Conservation (phyloP, 2,329 filamentous ascomycete genomes). For the Pyrenophora teres region DNA sequence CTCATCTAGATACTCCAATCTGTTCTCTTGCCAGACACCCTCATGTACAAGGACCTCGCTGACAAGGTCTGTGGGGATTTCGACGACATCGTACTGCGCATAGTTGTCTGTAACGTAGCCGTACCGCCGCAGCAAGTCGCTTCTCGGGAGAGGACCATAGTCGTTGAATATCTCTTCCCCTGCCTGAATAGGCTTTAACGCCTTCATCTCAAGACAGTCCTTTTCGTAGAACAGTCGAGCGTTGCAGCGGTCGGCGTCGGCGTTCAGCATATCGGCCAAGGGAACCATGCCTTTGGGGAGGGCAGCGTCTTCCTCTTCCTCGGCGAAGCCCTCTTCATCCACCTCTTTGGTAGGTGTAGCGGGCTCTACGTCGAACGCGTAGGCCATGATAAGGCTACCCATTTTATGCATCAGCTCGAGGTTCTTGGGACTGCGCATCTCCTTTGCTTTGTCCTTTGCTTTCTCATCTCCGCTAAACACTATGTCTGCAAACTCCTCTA, state of each 20-base stretch:
- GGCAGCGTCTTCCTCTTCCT: slow-evolving; percentile 55
- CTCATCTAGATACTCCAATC: slow-evolving; percentile 64
- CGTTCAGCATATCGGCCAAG: slow-evolving; percentile 87
- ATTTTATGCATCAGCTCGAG: slow-evolving; percentile 72
- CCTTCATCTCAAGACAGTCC: slow-evolving; percentile 68
- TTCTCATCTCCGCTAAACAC: slow-evolving; percentile 48
- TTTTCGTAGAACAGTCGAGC: slow-evolving; percentile 66
- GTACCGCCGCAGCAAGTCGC: slow-evolving; percentile 81
- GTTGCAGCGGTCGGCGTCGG: slow-evolving; percentile 82
- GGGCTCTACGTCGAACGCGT: slow-evolving; percentile 80
- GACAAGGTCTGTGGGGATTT: slow-evolving; percentile 69
- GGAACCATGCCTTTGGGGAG: slow-evolving; percentile 82
- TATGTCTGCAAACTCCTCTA: slow-evolving; percentile 46
- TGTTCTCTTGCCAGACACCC: slow-evolving; percentile 19
- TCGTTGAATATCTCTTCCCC: slow-evolving; percentile 86
- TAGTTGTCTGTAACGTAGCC: slow-evolving; percentile 85
- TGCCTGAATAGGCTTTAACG: slow-evolving; percentile 68
- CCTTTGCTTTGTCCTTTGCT: slow-evolving; percentile 40
- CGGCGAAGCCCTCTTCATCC: slow-evolving; percentile 59
- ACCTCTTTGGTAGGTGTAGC: slow-evolving; percentile 54
- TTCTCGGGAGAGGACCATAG: slow-evolving; percentile 82
- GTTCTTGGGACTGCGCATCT: slow-evolving; percentile 55
- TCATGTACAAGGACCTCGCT: slow-evolving; percentile 23
- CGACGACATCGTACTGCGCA: slow-evolving; percentile 78
- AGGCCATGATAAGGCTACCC: slow-evolving; percentile 89